A percentile compares a stretch with the other conserved stretches of the same genome.
phyloP scores from a whole-genome alignment of 129 eudicot species.

The Silybum marianum region DNA sequence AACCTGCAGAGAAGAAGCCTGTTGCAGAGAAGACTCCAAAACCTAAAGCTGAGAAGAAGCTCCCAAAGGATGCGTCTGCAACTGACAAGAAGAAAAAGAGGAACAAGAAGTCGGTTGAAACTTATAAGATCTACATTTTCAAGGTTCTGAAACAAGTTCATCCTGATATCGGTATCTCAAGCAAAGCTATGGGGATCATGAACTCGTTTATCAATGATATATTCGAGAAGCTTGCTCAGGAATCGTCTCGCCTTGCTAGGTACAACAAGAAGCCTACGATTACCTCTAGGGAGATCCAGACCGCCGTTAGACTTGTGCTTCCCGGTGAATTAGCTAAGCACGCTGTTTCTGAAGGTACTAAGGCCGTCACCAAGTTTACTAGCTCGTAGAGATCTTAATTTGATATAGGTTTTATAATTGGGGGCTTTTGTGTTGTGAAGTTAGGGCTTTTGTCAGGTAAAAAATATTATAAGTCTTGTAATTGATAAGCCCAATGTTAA shows the following conservation, averaged over 20 bases:
- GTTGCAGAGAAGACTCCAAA: slow-evolving; percentile 38
- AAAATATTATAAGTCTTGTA: not conserved
- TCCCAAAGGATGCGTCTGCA: slow-evolving; percentile 20
- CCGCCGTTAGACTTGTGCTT: not conserved
- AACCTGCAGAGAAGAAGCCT: slow-evolving; percentile 20
- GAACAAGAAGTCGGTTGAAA: slow-evolving; percentile 17
- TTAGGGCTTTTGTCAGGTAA: not conserved
- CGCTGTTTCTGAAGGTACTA: slow-evolving; percentile 14
- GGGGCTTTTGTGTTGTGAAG: not conserved
- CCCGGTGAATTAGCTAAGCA: slow-evolving; percentile 1
- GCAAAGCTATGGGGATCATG: slow-evolving; percentile 1
- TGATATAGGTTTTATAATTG: not conserved
- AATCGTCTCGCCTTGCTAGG: slow-evolving; percentile 29
- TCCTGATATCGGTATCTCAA: not conserved
- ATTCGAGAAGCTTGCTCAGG: slow-evolving; percentile 34
- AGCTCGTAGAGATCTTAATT: not conserved
- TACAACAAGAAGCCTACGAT: slow-evolving; percentile 22
- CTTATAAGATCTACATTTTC: slow-evolving; percentile 2
- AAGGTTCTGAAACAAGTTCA: slow-evolving; percentile 3
- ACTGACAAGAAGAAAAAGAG: slow-evolving; percentile 37
- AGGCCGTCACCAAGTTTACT: not conserved
- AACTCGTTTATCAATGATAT: not conserved
- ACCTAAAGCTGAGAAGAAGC: slow-evolving; percentile 36
- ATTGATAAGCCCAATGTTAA: not conserved
- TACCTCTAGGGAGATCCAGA: not conserved